phyloP scores from a whole-genome alignment of 768 basidiomycete species.

The Russula emetica region DNA sequence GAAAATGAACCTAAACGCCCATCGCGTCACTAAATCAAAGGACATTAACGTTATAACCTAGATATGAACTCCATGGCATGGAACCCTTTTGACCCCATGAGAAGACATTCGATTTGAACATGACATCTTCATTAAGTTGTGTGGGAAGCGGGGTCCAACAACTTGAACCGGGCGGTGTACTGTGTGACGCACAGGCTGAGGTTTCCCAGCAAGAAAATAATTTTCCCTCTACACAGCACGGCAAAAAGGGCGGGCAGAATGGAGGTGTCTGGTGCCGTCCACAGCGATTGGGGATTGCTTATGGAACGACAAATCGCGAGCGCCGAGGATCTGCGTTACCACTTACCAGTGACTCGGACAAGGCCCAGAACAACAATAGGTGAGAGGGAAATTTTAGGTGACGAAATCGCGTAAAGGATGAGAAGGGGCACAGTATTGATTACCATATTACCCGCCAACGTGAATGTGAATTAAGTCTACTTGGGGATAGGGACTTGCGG shows the following conservation, averaged over 20 bases:
- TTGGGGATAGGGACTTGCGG: background rate
- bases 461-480: background rate
- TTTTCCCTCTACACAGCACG: background rate
- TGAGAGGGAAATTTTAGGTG: background rate
- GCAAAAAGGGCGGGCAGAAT: background rate
- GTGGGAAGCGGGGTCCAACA: background rate
- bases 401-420: background rate
- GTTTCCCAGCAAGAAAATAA: background rate
- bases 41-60: slow-evolving; percentile 7
- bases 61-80: background rate
- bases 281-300: background rate
- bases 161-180: background rate
- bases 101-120: background rate
- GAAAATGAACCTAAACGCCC: background rate
- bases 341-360: background rate
- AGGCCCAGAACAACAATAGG: background rate
- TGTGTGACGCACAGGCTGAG: background rate
- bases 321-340: no score
- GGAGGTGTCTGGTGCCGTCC: background rate
- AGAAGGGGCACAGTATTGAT: background rate
- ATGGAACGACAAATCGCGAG: background rate
- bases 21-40: background rate
- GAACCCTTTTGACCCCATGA: background rate
- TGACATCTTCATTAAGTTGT: background rate
- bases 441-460: background rate